Evolutionary conservation across 768 basidiomycete genomes (phyloP), one percentile per base, ranked within the genome.

Genomic region (Tylopilus balloui): DNA sequence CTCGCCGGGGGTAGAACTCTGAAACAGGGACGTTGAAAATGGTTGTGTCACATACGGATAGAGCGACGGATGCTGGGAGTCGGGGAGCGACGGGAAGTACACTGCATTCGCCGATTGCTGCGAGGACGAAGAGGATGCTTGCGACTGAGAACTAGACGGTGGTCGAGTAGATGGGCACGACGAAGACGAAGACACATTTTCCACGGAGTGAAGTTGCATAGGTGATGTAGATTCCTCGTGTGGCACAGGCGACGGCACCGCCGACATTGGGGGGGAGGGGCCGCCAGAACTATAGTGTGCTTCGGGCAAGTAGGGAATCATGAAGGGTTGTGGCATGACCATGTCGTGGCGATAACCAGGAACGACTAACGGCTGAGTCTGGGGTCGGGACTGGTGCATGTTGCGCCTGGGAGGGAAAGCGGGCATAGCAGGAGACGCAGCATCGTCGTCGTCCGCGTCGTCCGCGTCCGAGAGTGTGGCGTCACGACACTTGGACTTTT

Each of bases 221-320:
- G 58, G 42, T 35, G 55, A 58, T 13, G 50, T 42, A 17, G 59
- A 56, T 4, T 20, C 2, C 5, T 31, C 40, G 11, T 15, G 25
- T n/a, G 62, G 54, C 2, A 66, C 65, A 10, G 79, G 78, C 2
- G 81, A 78, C 8, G 74, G 65, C 6, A 76, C 76, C 14, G 73
- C 72, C 0, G 81, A 80, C 28, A 78, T 49, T 0, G 79, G 78
- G 2, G 80, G 79, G 0, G 78, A 76, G n/a, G 79, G 76, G 0
- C 75, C 77, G 11, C 55, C 61, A n/a, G 69, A 54, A 24, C 70
- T 69, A 48, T 53, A 57, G n/a, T 31, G 45, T 38, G 46, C 46
- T 41, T 71, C 71, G 3, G 49, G 54, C 3, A 43, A 47, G 59
- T 41, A 64, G n/a, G 36, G 69, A 53, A 27, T 51, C 63, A 54